Base-by-base conservation (phyloP, 805 yeast genomes). In the Candida methanosorbosa region DNA sequence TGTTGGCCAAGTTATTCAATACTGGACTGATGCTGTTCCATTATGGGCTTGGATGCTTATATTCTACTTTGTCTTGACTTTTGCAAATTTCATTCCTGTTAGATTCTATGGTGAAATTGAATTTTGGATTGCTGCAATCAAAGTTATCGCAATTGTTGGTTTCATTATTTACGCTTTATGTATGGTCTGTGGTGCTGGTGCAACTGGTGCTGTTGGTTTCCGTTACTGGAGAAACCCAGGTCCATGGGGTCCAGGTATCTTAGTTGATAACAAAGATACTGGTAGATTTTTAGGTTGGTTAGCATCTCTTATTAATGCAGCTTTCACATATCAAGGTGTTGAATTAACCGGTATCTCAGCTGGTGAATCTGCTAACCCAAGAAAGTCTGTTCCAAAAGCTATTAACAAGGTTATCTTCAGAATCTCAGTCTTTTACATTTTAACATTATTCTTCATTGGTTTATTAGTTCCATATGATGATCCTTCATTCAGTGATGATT, bases 181-280 rank as follows among this genome's bases (percentile, higher is more conserved):
- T 55, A 79, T 80, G 78, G 85, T 79, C 18, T 76, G 83, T 56
- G 87, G 86, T 59, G 86, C 80, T 12, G 82, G 83, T 48, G 47
- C 50, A 19, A 65, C 72, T 2, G 86, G 86, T 15, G 81, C 86
- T 8, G 70, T 81, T 27, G 88, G 88, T 12, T 81, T 81, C 67
- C 68, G 85, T 54, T 81, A 81, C 56, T 81, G 88, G 90, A 72
- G 84, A 59, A 55, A 81, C 49, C 86, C 87, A 12, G 86, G 86
- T 43, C 71, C 85, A 9, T 76, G 81, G 76, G 82, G 84, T 31
- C 75, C 72, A 32, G 85, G 84, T 34, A 67, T 70, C 25, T 56
- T 70, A 24, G 74, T 75, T 11, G 41, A 50, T 13, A 63, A 72
- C 49, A 47, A 46, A 8, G 61, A 64, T 40, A 74, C 79, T 31